phyloP scores from a whole-genome alignment of 306 rosid species.

The Calophaca sinica region DNA sequence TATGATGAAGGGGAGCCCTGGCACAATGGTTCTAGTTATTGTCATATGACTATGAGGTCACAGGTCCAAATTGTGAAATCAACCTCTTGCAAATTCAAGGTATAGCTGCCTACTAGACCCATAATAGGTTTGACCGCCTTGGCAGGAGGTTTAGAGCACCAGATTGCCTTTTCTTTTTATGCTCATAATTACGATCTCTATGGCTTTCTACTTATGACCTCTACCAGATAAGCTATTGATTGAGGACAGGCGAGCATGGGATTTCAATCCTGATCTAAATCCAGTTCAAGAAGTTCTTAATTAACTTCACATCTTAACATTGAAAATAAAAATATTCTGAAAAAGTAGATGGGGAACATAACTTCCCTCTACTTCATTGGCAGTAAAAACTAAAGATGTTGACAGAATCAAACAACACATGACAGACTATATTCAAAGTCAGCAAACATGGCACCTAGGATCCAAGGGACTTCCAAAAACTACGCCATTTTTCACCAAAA shows the following conservation, averaged over 20 bases:
- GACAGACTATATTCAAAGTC: slow-evolving; percentile 36
- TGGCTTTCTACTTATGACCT: slow-evolving; percentile 4
- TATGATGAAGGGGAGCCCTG: slow-evolving; percentile 3
- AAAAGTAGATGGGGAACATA: slow-evolving; percentile 6
- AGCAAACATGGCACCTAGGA: slow-evolving; percentile 66
- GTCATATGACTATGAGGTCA: background rate
- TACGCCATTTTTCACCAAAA: slow-evolving; percentile 63
- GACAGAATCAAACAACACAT: slow-evolving; percentile 13
- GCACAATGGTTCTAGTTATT: background rate
- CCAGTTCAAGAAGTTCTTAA: slow-evolving; percentile 27
- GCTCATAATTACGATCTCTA: slow-evolving; percentile 5
- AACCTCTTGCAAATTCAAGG: background rate
- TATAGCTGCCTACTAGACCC: slow-evolving; percentile 6
- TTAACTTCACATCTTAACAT: slow-evolving; percentile 10
- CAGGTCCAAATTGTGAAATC: background rate
- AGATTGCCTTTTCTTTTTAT: background rate
- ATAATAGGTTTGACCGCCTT: background rate
- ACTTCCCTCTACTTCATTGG: slow-evolving; percentile 18
- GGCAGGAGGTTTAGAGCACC: background rate
- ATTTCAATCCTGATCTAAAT: slow-evolving; percentile 14
- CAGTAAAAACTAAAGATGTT: slow-evolving; percentile 1
- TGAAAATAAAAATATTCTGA: slow-evolving; percentile 17
- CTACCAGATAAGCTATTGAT: background rate
- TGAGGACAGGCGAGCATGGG: background rate
- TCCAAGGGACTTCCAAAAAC: slow-evolving; percentile 71